Percentiles rank a stretch among this genome's conserved stretches.
These are phyloP conservation scores for Glycine latifolia DNA, from an alignment of 306 rosid genomes.

Conservation along the genomic window DNA sequence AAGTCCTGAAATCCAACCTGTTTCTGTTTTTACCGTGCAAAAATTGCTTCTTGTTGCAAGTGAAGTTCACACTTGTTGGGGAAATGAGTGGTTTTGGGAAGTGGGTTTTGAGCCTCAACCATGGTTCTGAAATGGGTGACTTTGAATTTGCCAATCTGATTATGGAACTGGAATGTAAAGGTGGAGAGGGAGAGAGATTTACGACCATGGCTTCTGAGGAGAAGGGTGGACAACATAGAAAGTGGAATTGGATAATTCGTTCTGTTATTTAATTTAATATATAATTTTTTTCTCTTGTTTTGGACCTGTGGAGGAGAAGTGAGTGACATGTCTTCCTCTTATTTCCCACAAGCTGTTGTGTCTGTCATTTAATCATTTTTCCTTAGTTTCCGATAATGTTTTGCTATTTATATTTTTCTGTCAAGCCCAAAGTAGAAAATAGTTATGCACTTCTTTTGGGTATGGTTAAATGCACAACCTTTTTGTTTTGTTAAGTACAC, in stretches of 20 bases:
- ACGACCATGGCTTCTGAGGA: conserved; percentile 65
- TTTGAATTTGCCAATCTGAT: conserved; percentile 60
- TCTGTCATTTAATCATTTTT: neutral
- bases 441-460: too few species aligned
- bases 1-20: conserved; percentile 61
- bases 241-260: conserved; percentile 69
- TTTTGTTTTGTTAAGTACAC: too few species aligned
- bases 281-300: conserved; percentile 17
- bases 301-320: conserved; percentile 80
- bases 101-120: conserved; percentile 63
- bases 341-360: conserved; percentile 47
- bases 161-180: conserved; percentile 60
- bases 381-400: neutral
- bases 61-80: conserved; percentile 48
- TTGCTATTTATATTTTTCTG: neutral
- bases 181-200: conserved; percentile 70
- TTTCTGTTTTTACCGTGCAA: conserved; percentile 46
- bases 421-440: too few species aligned
- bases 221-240: conserved; percentile 49
- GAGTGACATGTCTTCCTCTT: conserved; percentile 51
- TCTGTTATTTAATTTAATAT: neutral
- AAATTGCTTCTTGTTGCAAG: conserved; percentile 55
- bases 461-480: too few species aligned
- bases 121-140: conserved; percentile 57
- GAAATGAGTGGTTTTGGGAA: conserved; percentile 59